Evolutionary conservation across 306 rosid species (phyloP), one percentile per base, ranked within the genome.

Genomic region (Vigna hirtella): DNA sequence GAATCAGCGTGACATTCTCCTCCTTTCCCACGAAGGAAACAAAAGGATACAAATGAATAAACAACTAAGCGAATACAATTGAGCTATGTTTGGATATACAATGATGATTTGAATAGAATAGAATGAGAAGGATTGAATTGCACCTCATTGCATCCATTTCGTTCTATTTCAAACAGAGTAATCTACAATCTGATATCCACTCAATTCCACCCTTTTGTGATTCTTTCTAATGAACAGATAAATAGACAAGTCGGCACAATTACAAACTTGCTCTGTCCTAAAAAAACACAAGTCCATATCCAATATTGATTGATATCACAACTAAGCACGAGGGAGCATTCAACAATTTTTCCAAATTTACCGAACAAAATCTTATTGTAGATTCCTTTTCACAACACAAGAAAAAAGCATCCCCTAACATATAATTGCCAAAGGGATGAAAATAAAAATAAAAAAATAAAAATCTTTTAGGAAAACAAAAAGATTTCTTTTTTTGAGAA

Each of bases 241-340:
- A 58, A 9, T 7, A 57, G 6, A 52, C 13, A 48, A 15, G 20
- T 65, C 67, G 10, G 1, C 40, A 28, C n/a, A 59, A 28, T 59
- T 59, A 28, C 38, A 30, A 51, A 80, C 32, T 69, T 13, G 36
- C 48, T 55, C 57, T 18, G 17, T 61, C 64, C 63, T 20, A 50
- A 48, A 50, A 28, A 26, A 56, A 28, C 22, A 62, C 26, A 76
- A 65, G n/a, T 14, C 20, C 15, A 47, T 17, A 42, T 42, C 17
- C 71, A 81, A 10, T 32, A 22, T 16, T 69, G 9, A 22, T 16
- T 69, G 9, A 22, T 12, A 26, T 65, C 69, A 58, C 51, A 81
- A 40, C 7, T 40, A 18, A 59, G 57, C 49, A 53, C 14, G 4
- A 48, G 7, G 6, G 13, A 58, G 17, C 9, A 40, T 6, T 40